Base-by-base conservation (phyloP, 2,329 filamentous ascomycete genomes). In the Stagonosporopsis cucurbitacearum region DNA sequence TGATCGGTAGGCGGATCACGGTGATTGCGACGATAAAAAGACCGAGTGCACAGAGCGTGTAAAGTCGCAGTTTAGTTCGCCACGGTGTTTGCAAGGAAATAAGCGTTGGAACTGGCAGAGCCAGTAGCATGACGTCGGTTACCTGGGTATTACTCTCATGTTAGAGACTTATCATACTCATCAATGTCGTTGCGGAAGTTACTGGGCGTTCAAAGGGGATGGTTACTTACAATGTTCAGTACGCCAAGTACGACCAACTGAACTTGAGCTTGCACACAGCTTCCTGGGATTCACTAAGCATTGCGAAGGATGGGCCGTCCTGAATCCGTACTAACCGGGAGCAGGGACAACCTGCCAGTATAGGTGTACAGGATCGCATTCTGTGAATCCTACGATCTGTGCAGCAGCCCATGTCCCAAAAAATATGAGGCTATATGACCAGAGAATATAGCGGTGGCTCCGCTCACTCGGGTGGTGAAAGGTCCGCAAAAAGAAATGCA, bases 291-390 rank as follows among this genome's bases (percentile, higher is more conserved):
- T 2, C 25, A 9, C 2, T 47, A 12, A 47, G 33, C n/a, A 25
- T 2, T 12, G 17, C 20, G 9, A 19, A n/a, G 20, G 11, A 12
- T 19, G 32, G 26, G 22, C 13, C 22, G 26, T 3, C 1, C 6
- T 22, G 13, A 13, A 6, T 23, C 4, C 7, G 17, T 22, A 47
- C 44, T 37, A n/a, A 47, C 44, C 44, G 36, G 44, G 44, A 36
- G 44, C 32, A 25, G 44, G 44, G 9, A 20, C 15, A 22, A 47
- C 33, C 44, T 47, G 44, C 44, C 44, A 47, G 12, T 47, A 47
- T 7, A 47, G 33, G n/a, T 19, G 15, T 15, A 47, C 13, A 15
- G 44, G 44, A 28, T 47, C 44, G 15, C 44, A 47, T 26, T 47
- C 32, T 13, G 44, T 47, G 6, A 47, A 47, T 13, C 44, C 44